phyloP scores from a whole-genome alignment of 352 stramenopile genomes.

The Globisporangium camurandrum region DNA sequence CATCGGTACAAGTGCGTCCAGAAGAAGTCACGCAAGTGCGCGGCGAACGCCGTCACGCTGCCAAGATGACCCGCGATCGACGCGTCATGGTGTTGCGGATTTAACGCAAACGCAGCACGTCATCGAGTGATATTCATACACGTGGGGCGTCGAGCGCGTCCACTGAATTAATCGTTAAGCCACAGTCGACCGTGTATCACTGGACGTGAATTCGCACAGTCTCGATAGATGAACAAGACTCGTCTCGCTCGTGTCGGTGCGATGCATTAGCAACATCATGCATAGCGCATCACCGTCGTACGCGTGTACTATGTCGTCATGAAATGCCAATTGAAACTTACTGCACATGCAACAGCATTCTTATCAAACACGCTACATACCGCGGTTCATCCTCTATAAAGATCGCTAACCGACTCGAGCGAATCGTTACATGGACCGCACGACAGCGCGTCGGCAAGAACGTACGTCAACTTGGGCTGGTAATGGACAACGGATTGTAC shows the following conservation, averaged over 20 bases:
- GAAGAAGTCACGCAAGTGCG: constrained; percentile 14
- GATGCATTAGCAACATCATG: no score
- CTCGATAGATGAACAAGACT: neutral
- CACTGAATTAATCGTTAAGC: neutral
- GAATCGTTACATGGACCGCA: no score
- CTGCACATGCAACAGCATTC: no score
- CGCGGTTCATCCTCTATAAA: no score
- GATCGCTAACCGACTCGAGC: no score
- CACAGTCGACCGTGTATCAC: neutral
- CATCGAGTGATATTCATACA: neutral
- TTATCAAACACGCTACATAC: no score
- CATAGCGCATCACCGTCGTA: no score
- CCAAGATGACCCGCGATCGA: constrained; percentile 15
- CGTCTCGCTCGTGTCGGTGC: neutral
- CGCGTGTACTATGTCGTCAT: no score
- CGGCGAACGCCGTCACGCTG: constrained; percentile 21
- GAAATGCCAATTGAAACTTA: no score
- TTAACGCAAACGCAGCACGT: neutral
- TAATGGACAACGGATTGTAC: no score
- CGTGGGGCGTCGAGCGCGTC: neutral
- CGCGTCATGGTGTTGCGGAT: neutral
- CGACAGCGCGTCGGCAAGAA: no score
- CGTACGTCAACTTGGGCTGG: no score
- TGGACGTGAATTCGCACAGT: neutral
- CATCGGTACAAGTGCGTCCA: constrained; percentile 23